Base-by-base conservation (phyloP, 208 protist species). In the Wallacemonas collosoma region DNA sequence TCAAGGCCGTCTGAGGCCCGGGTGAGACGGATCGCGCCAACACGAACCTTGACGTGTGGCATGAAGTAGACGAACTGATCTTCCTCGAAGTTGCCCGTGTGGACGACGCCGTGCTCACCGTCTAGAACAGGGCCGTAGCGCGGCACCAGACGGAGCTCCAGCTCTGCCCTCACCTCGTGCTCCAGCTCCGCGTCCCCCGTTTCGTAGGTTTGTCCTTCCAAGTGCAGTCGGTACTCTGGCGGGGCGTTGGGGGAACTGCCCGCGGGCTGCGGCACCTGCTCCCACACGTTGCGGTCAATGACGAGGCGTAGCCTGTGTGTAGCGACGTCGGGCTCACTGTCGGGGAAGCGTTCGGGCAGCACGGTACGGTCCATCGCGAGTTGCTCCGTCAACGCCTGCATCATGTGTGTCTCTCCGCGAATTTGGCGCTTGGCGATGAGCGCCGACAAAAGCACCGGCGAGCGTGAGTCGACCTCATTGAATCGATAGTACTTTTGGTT, bases 301-400 rank as follows among this genome's bases (percentile, higher is more conserved):
- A 84, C 71, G 51, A 76, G 73, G 54, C 68, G 77, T 36, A 84
- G 53, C 5, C 64, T 66, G 39, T 73, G 64, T 0, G 72, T 71
- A 4, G 77, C 65, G 3, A 65, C 60, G 43, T 65, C 15, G n/a
- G 73, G 51, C 26, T 69, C 70, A 3, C 8, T 8, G 41, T 58
- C 48, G 66, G 85, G 65, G 43, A 79, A 50, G 51, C 76, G 78
- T 44, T 92, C 87, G 1, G 84, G 87, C 47, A 82, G 58, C 12
- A 86, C 73, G 5, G 86, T 61, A 1, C 61, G 55, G 14, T 82
- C 73, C 53, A 68, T 68, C 40, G 68, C 72, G 5, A 92, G 68
- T 73, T 89, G 87, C 77, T 92, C 87, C 41, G 80, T 48, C 57
- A 85, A 38, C 2, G 87, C 87, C 77, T 89, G 79, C 74, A 86